Conservation (phyloP, 2,329 filamentous ascomycete species). For the Trichoderma sp. region DNA sequence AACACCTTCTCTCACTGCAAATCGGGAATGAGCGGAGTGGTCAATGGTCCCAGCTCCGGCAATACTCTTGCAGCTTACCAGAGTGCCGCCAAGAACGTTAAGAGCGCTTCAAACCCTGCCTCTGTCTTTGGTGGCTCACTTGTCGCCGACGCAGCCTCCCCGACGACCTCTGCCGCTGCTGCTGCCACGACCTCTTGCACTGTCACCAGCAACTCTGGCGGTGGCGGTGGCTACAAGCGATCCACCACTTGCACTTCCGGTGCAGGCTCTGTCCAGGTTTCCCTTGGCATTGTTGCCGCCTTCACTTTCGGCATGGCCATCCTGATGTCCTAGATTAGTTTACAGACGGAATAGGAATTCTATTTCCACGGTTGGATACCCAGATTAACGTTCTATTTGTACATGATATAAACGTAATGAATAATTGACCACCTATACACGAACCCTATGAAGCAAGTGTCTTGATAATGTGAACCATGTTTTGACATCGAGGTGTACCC, state of each 20-base stretch:
- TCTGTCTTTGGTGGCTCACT: background rate
- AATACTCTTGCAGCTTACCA: slow-evolving; percentile 23
- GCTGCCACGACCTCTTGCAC: background rate
- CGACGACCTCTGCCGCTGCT: background rate
- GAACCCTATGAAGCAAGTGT: background rate
- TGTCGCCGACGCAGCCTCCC: background rate
- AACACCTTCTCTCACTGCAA: slow-evolving; percentile 25
- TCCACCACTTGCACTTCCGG: slow-evolving; percentile 1
- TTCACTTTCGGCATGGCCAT: slow-evolving; percentile 19
- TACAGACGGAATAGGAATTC: background rate
- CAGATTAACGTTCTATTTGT: background rate
- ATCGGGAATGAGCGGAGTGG: slow-evolving; percentile 29
- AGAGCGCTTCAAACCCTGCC: background rate
- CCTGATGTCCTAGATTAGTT: background rate
- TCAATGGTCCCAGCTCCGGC: slow-evolving; percentile 22
- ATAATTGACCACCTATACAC: background rate
- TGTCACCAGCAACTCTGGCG: background rate
- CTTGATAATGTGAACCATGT: background rate
- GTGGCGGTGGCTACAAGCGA: background rate
- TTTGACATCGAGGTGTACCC: background rate
- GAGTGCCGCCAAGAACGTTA: background rate
- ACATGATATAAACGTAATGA: background rate
- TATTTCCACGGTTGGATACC: background rate
- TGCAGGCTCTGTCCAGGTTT: slow-evolving; percentile 7
- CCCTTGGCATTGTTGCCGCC: slow-evolving; percentile 4